Evolutionary conservation across 768 basidiomycete species (phyloP), one percentile per base, ranked within the genome.

Genomic region (Rubroboletus satanas): DNA sequence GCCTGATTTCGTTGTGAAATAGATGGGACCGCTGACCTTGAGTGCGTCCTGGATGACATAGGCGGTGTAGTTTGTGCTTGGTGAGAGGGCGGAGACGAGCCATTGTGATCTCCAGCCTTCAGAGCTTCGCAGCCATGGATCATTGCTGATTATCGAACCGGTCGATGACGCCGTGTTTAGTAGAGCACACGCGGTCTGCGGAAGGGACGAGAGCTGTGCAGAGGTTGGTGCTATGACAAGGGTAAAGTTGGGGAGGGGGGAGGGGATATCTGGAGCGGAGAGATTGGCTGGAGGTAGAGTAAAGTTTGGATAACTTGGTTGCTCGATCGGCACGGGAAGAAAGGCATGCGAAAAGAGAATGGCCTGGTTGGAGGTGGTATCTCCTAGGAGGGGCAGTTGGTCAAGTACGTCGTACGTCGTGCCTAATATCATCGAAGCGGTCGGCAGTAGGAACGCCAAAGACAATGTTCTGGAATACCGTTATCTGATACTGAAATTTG

Each of bases 41-140:
- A 79, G 75, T 8, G 70, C 73, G 54, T 82, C 77, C 57, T 82
- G 74, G 3, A 90, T 62, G 14, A 84, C 79, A 62, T 83, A 93
- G 0, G 79, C 83, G 1, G 90, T 92, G 62, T 93, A 94, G 62
- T 94, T 94, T 32, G 87, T 90, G 10, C 74, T 73, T 7, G 85
- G 76, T 1, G 73, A 70, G 17, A 95, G 74, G 0, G 78, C 82
- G 1, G 75, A 77, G 9, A 90, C 54, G 2, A 88, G 64, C 79
- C 83, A 93, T 62, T 92, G 87, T 29, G 70, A 79, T 45, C 89
- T 71, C 83, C 83, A 88, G 0, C 88, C 90, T 0, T 73, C 65
- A 0, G 63, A 50, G 60, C 82, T 81, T 43, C 81, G 76, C 8
- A 85, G 68, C 84, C 88, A 89, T 4, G 80, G 55, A 2, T 75